phyloP scores from a whole-genome alignment of 176 grass and related monocot genomes.

The Rhynchospora breviuscula region DNA sequence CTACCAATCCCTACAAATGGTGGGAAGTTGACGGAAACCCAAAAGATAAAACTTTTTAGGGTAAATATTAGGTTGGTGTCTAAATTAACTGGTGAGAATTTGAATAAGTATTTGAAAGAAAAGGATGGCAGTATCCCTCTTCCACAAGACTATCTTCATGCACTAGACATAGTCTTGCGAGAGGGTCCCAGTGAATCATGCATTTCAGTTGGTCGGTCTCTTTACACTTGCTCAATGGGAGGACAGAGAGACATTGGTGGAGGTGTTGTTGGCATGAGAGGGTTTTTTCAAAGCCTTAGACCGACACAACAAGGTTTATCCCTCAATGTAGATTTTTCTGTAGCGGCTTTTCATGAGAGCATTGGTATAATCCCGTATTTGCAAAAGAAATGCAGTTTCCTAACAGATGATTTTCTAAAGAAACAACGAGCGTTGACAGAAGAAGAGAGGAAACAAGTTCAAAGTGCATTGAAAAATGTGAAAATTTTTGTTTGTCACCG shows the following conservation, averaged over 20 bases:
- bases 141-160: slow-evolving; percentile 80
- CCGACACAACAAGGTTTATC: slow-evolving; percentile 87
- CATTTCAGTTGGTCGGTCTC: slow-evolving; percentile 63
- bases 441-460: slow-evolving; percentile 64
- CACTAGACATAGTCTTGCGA: slow-evolving; percentile 66
- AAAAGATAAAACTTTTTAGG: slow-evolving; percentile 62
- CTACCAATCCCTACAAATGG: slow-evolving; percentile 41
- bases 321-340: slow-evolving; percentile 87
- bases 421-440: slow-evolving; percentile 52
- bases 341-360: slow-evolving; percentile 80
- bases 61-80: slow-evolving; percentile 73
- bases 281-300: slow-evolving; percentile 84
- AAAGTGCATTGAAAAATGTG: slow-evolving; percentile 83
- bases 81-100: slow-evolving; percentile 56
- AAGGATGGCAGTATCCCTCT: slow-evolving; percentile 44
- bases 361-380: slow-evolving; percentile 76
- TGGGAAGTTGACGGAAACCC: slow-evolving; percentile 20
- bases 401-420: slow-evolving; percentile 56
- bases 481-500: slow-evolving; percentile 81
- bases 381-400: slow-evolving; percentile 76
- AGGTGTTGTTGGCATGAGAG: slow-evolving; percentile 71
- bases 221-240: slow-evolving; percentile 61
- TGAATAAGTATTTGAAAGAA: slow-evolving; percentile 64
- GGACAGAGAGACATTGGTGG: slow-evolving; percentile 70
- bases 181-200: slow-evolving; percentile 64